phyloP scores from a whole-genome alignment of 1,284 basidiomycete species.

The Irpex lacteus region DNA sequence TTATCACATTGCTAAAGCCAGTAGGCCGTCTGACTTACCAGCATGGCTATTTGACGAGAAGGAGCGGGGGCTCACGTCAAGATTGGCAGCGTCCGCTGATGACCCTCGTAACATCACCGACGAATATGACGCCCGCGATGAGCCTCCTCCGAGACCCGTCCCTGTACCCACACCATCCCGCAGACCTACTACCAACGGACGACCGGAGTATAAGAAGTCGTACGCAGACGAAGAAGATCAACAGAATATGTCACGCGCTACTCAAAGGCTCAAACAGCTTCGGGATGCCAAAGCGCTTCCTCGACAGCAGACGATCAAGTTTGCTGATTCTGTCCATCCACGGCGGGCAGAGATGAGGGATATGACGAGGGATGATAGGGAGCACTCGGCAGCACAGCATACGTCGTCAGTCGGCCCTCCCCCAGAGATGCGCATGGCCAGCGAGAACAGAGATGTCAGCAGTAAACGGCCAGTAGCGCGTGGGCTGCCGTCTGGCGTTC shows the following conservation, averaged over 20 bases:
- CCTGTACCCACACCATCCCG: background rate
- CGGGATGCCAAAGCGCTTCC: conserved; percentile 43
- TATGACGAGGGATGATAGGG: background rate
- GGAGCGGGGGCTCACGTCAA: conserved; percentile 39
- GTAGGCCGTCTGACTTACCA: conserved; percentile 57
- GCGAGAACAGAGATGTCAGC: conserved; percentile 5
- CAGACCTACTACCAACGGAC: background rate
- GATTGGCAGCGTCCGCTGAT: conserved; percentile 3
- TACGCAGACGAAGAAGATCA: conserved; percentile 34
- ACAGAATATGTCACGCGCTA: conserved; percentile 6
- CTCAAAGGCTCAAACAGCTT: conserved; percentile 44
- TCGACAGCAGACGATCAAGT: conserved; percentile 33
- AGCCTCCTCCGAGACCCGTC: background rate
- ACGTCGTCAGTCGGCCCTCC: background rate
- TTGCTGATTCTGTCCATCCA: conserved; percentile 13
- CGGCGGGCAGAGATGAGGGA: conserved; percentile 8
- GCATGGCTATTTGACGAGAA: conserved; percentile 62
- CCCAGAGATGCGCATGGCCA: background rate
- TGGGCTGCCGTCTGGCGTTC: conserved; percentile 25
- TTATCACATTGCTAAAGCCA: conserved; percentile 62
- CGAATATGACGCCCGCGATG: background rate
- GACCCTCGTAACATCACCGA: background rate
- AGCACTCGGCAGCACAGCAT: conserved; percentile 1
- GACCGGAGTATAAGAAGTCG: conserved; percentile 1
- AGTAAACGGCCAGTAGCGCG: conserved; percentile 22